A percentile compares a stretch with the other conserved stretches of the same genome.
Evolutionary conservation across 2,329 filamentous ascomycete genomes (phyloP).

Genomic region (Trichoderma arundinaceum): DNA sequence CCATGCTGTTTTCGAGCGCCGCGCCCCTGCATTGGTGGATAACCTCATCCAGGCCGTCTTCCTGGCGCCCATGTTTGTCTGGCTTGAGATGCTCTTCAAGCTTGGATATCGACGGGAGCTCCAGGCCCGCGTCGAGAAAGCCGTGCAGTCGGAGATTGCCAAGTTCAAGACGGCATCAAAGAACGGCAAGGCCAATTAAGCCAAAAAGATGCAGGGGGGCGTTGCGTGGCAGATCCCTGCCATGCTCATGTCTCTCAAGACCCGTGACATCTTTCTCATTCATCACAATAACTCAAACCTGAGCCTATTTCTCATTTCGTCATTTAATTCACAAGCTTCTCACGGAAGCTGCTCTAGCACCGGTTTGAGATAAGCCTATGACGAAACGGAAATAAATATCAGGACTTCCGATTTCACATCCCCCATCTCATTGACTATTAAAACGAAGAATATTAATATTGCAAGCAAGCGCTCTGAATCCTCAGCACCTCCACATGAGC

Average conservation of each 20-base stretch:
- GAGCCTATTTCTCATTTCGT: neutral
- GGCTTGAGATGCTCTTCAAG: constrained; percentile 90
- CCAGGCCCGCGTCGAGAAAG: constrained; percentile 77
- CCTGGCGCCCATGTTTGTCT: constrained; percentile 93
- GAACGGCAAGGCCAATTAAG: constrained; percentile 58
- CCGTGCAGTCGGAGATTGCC: constrained; percentile 75
- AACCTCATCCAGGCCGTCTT: constrained; percentile 92
- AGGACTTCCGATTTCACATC: neutral
- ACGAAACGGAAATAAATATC: neutral
- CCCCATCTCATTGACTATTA: constrained; percentile 1
- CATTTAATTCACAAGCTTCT: neutral
- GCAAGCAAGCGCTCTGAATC: constrained; percentile 29
- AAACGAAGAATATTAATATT: constrained; percentile 19
- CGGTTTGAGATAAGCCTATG: constrained; percentile 6
- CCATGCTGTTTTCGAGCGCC: constrained; percentile 85
- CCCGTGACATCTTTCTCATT: neutral
- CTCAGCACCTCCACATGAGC: constrained; percentile 9
- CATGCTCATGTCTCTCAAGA: neutral
- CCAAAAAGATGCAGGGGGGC: neutral
- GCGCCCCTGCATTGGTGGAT: constrained; percentile 87
- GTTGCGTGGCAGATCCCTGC: neutral
- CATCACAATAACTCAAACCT: neutral
- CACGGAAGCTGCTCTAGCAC: neutral
- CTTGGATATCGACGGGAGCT: constrained; percentile 90
- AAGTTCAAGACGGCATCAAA: constrained; percentile 70